phyloP scores from a whole-genome alignment of 306 rosid species.

The Vigna trinervia region DNA sequence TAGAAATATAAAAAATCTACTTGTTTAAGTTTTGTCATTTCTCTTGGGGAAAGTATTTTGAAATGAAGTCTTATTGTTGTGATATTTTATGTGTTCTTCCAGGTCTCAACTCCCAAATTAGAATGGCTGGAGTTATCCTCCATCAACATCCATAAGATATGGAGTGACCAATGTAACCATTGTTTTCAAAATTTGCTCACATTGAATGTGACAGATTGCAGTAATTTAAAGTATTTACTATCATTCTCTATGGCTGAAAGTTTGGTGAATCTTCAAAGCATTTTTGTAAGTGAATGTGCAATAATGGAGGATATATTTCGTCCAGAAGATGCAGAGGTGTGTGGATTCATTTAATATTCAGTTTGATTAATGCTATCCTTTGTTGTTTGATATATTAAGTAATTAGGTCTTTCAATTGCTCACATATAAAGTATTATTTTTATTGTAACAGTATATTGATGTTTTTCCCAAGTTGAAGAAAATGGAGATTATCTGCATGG shows the following conservation, averaged over 20 bases:
- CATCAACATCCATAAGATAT: constrained; percentile 10
- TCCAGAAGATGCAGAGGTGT: background rate
- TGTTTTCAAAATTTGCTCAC: constrained; percentile 34
- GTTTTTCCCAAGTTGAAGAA: constrained; percentile 36
- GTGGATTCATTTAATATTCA: background rate
- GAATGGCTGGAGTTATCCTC: constrained; percentile 42
- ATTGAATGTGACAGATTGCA: constrained; percentile 4
- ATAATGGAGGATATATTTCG: constrained; percentile 35
- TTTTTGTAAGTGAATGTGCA: constrained; percentile 6
- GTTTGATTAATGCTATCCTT: background rate
- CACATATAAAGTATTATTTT: background rate
- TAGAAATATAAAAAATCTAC: no score
- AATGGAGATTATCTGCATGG: background rate
- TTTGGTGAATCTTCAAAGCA: constrained; percentile 33
- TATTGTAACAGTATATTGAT: background rate
- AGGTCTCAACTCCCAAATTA: constrained; percentile 43
- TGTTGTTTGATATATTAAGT: background rate
- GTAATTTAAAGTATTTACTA: constrained; percentile 20
- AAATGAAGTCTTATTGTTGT: no score
- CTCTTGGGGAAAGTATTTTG: background rate
- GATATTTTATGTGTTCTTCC: background rate
- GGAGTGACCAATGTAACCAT: constrained; percentile 10
- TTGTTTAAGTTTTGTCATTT: background rate
- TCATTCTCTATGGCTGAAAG: constrained; percentile 32
- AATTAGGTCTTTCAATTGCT: background rate